Percentiles rank a stretch among this genome's conserved stretches.
Evolutionary conservation across 2,329 filamentous ascomycete species (phyloP).

Genomic region (Colletotrichum aenigma): DNA sequence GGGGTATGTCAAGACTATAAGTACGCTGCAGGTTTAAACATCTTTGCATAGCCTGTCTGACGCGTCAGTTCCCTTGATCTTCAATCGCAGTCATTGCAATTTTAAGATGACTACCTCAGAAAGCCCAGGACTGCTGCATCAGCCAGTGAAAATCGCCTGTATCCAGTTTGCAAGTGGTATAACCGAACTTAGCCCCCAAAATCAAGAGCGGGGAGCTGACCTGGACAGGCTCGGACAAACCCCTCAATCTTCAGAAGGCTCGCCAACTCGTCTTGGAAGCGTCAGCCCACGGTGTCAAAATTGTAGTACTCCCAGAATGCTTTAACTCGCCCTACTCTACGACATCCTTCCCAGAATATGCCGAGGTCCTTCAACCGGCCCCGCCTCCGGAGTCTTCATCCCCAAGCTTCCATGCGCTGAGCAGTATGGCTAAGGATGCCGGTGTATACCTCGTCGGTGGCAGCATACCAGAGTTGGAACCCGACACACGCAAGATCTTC

Average conservation of each 20-base stretch:
- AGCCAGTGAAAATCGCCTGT: constrained; percentile 79
- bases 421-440: constrained; percentile 77
- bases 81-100: too few species aligned
- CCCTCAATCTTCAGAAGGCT: constrained; percentile 80
- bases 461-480: constrained; percentile 84
- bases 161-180: constrained; percentile 75
- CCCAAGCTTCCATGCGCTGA: constrained; percentile 85
- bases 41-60: too few species aligned
- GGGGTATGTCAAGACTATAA: not conserved
- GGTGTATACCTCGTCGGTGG: constrained; percentile 85
- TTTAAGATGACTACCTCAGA: not conserved
- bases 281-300: constrained; percentile 73
- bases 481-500: constrained; percentile 69
- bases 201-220: too few species aligned
- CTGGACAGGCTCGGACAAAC: constrained; percentile 76
- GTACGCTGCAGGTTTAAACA: not conserved
- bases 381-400: constrained; percentile 73
- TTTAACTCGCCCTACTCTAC: constrained; percentile 98
- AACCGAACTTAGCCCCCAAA: too few species aligned
- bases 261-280: constrained; percentile 83
- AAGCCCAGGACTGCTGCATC: constrained; percentile 24
- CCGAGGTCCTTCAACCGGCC: constrained; percentile 81
- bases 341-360: constrained; percentile 87
- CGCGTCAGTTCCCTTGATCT: too few species aligned
- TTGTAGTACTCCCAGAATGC: constrained; percentile 94